Conservation (phyloP, 2,329 filamentous ascomycete genomes). For the Pseudogymnoascus sp. region DNA sequence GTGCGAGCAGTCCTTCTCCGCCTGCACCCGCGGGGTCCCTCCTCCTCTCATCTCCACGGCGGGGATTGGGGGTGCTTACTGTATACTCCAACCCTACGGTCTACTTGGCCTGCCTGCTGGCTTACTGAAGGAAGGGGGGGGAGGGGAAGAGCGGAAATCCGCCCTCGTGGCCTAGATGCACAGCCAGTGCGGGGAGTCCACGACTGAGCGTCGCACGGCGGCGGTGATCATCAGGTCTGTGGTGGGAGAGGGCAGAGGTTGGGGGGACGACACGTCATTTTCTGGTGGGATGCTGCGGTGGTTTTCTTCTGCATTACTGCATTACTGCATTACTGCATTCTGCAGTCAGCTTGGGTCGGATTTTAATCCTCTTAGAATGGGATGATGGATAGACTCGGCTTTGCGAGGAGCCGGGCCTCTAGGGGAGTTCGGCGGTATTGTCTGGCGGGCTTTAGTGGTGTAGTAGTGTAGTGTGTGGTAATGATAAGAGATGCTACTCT, state of each 20-base stretch:
- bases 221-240: not conserved
- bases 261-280: not conserved
- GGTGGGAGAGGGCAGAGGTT: not conserved
- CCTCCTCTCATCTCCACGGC: not conserved
- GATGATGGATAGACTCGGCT: not conserved
- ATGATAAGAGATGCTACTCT: not conserved
- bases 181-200: not conserved
- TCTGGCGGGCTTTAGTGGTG: not conserved
- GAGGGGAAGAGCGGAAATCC: too few species aligned
- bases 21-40: too few species aligned
- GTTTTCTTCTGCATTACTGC: not conserved
- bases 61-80: not conserved
- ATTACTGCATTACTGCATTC: not conserved
- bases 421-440: not conserved
- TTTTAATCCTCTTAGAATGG: too few species aligned
- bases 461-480: not conserved
- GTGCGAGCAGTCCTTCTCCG: too few species aligned
- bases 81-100: not conserved
- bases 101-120: not conserved
- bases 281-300: not conserved
- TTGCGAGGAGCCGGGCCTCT: not conserved
- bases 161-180: not conserved
- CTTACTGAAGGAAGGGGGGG: not conserved
- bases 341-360: not conserved
- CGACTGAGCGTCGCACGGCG: not conserved